Conservation (phyloP, 2,329 filamentous ascomycete genomes). For the Fusarium cyanostomum region DNA sequence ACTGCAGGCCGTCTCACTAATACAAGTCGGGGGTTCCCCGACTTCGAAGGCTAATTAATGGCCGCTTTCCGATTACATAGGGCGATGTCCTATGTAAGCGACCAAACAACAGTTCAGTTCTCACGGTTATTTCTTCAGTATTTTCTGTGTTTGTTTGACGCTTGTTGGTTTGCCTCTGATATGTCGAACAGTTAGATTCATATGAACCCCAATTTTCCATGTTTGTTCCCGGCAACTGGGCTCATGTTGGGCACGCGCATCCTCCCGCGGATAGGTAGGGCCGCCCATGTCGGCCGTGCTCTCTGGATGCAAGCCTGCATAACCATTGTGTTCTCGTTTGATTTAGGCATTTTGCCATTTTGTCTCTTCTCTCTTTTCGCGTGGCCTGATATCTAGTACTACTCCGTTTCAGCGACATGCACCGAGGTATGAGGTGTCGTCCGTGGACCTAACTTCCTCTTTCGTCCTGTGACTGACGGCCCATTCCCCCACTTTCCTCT, state of each 20-base stretch:
- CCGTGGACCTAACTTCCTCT: slow-evolving; percentile 40
- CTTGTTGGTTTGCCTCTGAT: not conserved
- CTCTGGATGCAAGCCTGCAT: slow-evolving; percentile 9
- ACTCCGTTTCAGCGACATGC: slow-evolving; percentile 42
- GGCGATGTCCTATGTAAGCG: not conserved
- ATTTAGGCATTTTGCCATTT: slow-evolving; percentile 7
- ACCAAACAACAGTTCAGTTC: not conserved
- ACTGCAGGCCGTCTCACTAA: slow-evolving; percentile 4
- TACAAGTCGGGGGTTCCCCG: not conserved
- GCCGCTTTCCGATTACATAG: not conserved
- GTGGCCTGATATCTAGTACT: slow-evolving; percentile 36
- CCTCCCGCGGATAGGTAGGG: not conserved
- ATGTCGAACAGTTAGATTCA: not conserved
- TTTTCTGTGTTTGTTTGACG: not conserved
- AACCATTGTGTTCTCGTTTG: slow-evolving; percentile 25
- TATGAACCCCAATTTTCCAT: not conserved
- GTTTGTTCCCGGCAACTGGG: slow-evolving; percentile 4
- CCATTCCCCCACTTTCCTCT: slow-evolving; percentile 26
- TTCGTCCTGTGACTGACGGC: slow-evolving; percentile 36
- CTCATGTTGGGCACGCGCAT: not conserved
- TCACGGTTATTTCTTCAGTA: not conserved
- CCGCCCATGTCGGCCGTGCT: slow-evolving; percentile 8
- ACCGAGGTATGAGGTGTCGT: slow-evolving; percentile 35
- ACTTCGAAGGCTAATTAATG: slow-evolving; percentile 2
- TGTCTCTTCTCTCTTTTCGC: slow-evolving; percentile 15